A percentile compares a stretch with the other conserved stretches of the same genome.
phyloP scores from a whole-genome alignment of 768 basidiomycete species.

The Tulasnella sp. region DNA sequence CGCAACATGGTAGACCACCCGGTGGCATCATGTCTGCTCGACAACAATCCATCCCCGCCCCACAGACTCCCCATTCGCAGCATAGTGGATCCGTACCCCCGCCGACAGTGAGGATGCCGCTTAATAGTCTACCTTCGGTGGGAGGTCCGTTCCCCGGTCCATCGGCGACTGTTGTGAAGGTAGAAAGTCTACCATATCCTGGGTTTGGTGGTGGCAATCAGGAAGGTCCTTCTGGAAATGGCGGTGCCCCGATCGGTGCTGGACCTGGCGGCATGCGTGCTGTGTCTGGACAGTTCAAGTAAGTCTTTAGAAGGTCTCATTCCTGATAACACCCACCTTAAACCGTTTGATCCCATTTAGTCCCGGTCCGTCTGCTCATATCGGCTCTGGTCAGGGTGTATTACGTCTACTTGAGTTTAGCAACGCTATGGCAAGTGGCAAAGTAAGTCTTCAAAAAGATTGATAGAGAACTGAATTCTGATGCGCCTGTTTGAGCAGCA shows the following conservation, averaged over 20 bases:
- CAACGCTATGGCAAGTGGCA: slow-evolving; percentile 46
- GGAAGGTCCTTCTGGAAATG: background rate
- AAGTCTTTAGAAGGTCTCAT: background rate
- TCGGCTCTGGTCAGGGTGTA: slow-evolving; percentile 45
- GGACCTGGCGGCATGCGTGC: background rate
- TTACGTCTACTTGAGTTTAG: slow-evolving; percentile 60
- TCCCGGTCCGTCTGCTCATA: background rate
- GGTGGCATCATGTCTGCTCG: background rate
- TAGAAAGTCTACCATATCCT: background rate
- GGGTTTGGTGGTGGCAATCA: background rate
- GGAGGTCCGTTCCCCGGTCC: background rate
- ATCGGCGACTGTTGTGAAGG: background rate
- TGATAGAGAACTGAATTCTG: background rate
- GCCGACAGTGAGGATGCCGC: background rate
- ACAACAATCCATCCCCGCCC: background rate
- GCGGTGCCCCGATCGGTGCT: background rate
- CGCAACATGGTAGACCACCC: background rate
- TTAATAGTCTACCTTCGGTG: background rate
- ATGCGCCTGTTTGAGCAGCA: slow-evolving; percentile 15
- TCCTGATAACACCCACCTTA: background rate
- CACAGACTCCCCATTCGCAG: background rate
- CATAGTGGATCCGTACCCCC: background rate
- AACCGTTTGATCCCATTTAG: background rate
- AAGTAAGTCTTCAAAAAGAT: slow-evolving; percentile 20
- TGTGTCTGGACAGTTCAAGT: slow-evolving; percentile 6